phyloP scores from a whole-genome alignment of 75 land plant species.

The Selaginella tamariscina region DNA sequence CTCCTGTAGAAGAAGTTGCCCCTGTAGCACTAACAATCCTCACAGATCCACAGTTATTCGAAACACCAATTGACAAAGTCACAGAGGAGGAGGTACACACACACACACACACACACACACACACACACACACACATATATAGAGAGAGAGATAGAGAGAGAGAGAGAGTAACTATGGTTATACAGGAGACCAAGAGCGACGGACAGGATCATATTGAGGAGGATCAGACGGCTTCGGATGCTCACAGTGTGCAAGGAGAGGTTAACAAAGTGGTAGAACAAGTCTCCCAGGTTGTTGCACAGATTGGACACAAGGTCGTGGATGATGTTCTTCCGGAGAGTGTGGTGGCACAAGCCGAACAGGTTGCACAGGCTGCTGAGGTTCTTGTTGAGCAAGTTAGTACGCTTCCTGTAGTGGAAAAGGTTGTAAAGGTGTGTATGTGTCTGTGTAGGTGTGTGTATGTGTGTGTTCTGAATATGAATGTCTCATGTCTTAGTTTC shows the following conservation, averaged over 20 bases:
- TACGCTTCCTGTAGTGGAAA: background rate
- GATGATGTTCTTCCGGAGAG: constrained; percentile 3
- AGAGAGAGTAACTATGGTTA: background rate
- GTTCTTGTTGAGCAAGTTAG: constrained; percentile 6
- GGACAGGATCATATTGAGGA: constrained; percentile 9
- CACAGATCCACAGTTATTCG: constrained; percentile 16
- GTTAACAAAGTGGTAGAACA: constrained; percentile 24
- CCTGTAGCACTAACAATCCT: constrained; percentile 16
- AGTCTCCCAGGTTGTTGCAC: background rate
- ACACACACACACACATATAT: too few species aligned
- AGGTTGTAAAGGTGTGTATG: background rate
- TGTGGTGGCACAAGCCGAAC: constrained; percentile 16
- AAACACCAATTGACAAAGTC: background rate
- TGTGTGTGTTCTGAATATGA: too few species aligned
- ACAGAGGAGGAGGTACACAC: too few species aligned
- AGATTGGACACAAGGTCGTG: background rate
- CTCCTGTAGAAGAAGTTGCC: constrained; percentile 13
- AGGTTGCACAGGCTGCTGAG: constrained; percentile 6
- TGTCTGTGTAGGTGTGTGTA: too few species aligned
- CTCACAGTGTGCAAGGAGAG: constrained; percentile 11
- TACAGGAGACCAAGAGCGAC: background rate
- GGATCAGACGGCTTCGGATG: background rate
- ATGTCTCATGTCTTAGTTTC: too few species aligned
- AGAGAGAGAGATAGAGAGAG: too few species aligned
- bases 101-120: too few species aligned